A percentile compares a stretch with the other conserved stretches of the same genome.
phyloP scores from a whole-genome alignment of 768 basidiomycete species.

The Leccinum obscurum region DNA sequence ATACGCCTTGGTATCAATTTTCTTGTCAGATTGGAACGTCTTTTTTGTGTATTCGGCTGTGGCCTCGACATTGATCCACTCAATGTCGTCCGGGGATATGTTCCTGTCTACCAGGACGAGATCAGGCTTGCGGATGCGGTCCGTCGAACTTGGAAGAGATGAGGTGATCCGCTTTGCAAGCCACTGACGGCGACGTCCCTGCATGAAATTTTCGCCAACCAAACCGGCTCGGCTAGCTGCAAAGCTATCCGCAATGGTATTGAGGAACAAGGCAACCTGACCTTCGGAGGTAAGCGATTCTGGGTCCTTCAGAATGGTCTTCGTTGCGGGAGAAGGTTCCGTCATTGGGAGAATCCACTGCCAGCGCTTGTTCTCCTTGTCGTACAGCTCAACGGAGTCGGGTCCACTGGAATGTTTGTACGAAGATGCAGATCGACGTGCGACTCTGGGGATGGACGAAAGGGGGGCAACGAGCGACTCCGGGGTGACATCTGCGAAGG shows the following conservation, averaged over 20 bases:
- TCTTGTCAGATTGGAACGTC: neutral
- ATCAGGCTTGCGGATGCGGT: neutral
- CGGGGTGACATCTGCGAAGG: neutral
- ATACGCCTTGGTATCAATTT: neutral
- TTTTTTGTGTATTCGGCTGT: neutral
- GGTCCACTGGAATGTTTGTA: neutral
- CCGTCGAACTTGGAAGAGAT: neutral
- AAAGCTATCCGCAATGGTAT: neutral
- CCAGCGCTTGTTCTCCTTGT: neutral
- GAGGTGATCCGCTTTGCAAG: neutral
- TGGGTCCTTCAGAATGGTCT: too few species aligned
- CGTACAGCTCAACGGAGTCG: neutral
- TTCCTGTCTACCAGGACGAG: neutral
- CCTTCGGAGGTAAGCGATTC: too few species aligned
- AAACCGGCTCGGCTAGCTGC: neutral
- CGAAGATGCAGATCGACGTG: neutral
- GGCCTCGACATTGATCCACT: neutral
- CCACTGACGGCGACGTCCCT: neutral
- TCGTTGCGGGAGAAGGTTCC: neutral
- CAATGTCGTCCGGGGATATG: too few species aligned
- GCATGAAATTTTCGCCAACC: neutral
- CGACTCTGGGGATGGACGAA: neutral
- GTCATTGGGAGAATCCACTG: neutral
- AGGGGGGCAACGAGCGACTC: neutral
- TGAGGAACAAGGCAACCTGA: neutral